Evolutionary conservation across 805 yeast genomes (phyloP).

Genomic region (Kluyveromyces aestuarii): DNA sequence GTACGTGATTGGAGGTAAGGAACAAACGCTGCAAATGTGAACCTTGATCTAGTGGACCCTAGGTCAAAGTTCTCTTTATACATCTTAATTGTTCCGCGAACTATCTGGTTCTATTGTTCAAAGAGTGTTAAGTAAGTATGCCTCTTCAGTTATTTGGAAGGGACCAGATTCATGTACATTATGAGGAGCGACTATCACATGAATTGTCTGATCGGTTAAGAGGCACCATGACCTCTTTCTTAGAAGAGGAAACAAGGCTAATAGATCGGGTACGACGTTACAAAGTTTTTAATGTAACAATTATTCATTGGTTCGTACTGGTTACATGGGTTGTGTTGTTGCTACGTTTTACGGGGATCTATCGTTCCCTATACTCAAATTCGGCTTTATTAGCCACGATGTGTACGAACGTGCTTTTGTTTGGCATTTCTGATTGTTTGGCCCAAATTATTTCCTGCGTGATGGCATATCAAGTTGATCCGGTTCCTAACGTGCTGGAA

Average conservation of each 20-base stretch:
- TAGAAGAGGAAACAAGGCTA: background rate
- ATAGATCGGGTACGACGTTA: conserved; percentile 2
- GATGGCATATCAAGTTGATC: conserved; percentile 12
- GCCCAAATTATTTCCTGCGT: conserved; percentile 64
- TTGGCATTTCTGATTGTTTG: conserved; percentile 83
- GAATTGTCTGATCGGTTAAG: background rate
- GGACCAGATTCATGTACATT: conserved; percentile 11
- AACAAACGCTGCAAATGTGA: too few relatives aligned
- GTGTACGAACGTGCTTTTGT: conserved; percentile 68
- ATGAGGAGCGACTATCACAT: conserved; percentile 1
- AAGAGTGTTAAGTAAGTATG: conserved; percentile 4
- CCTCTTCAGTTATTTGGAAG: conserved; percentile 15
- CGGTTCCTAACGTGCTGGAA: conserved; percentile 15
- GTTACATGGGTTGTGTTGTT: conserved; percentile 40
- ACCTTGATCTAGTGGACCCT: too few relatives aligned
- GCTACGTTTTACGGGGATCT: conserved; percentile 44
- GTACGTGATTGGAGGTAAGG: too few relatives aligned
- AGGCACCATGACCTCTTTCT: background rate
- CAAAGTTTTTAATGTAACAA: conserved; percentile 40
- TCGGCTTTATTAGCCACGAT: conserved; percentile 71
- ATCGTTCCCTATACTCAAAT: conserved; percentile 50
- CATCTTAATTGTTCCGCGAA: too few relatives aligned
- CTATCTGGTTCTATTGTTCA: too few relatives aligned
- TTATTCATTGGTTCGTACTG: conserved; percentile 47
- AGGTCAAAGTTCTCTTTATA: too few relatives aligned